phyloP scores from a whole-genome alignment of 1,284 basidiomycete genomes.

The Binderoboletus segoi region DNA sequence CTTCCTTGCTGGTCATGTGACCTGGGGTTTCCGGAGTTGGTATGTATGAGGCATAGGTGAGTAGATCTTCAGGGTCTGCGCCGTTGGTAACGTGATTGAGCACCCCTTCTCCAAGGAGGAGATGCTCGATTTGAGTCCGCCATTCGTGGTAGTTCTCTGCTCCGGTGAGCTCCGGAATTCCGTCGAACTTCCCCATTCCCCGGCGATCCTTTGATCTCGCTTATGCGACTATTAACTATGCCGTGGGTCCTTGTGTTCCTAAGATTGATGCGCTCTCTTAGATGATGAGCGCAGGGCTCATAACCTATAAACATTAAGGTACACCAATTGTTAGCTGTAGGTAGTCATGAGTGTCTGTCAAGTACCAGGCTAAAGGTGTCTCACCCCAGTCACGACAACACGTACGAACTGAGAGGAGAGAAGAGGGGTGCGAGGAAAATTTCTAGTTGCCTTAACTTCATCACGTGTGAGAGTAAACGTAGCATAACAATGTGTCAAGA shows the following conservation, averaged over 20 bases:
- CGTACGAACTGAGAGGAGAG: neutral
- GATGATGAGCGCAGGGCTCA: neutral
- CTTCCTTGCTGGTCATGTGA: neutral
- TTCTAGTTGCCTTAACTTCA: neutral
- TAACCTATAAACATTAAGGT: neutral
- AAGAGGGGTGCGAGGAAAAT: neutral
- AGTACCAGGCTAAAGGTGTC: neutral
- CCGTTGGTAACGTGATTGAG: neutral
- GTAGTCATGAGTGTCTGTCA: neutral
- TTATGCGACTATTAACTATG: no score
- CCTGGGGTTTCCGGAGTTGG: neutral
- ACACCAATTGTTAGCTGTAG: neutral
- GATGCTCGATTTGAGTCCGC: neutral
- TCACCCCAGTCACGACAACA: neutral
- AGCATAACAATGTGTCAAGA: neutral
- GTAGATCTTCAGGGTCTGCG: neutral
- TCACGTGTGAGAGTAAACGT: no score
- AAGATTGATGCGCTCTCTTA: neutral
- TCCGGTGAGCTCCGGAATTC: neutral
- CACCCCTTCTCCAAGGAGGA: neutral
- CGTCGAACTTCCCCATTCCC: neutral
- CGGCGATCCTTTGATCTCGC: neutral
- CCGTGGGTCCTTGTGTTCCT: no score
- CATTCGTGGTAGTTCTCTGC: neutral
- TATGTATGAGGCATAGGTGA: neutral